Conservation (phyloP, 2,329 filamentous ascomycete genomes). For the Aspergillus pseudoterreus region DNA sequence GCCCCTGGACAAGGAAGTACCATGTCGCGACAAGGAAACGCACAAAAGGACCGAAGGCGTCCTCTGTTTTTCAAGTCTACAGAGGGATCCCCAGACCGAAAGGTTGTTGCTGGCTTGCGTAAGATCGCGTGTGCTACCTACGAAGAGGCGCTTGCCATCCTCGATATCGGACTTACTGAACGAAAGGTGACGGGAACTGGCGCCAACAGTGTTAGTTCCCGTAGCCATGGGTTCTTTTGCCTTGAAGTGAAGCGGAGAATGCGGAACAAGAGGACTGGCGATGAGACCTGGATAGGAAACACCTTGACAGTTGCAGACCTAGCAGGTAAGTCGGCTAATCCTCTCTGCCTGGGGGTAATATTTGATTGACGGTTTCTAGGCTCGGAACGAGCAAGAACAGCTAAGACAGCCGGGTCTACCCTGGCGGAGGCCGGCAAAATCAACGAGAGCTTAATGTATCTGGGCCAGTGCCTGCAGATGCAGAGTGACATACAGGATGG, state of each 20-base stretch:
- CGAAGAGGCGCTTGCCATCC: constrained; percentile 79
- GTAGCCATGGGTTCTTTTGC: constrained; percentile 95
- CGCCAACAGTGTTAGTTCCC: constrained; percentile 86
- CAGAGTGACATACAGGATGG: constrained; percentile 75
- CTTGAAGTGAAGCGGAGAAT: constrained; percentile 85
- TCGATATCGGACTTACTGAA: constrained; percentile 86
- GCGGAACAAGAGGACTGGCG: constrained; percentile 46
- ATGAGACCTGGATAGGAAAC: constrained; percentile 68
- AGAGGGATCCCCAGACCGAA: constrained; percentile 82
- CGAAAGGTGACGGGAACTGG: constrained; percentile 84
- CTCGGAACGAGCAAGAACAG: constrained; percentile 86
- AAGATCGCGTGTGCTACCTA: constrained; percentile 84
- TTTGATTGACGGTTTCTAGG: constrained; percentile 33
- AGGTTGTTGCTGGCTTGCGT: constrained; percentile 84
- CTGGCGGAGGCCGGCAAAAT: constrained; percentile 96
- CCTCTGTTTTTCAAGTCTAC: constrained; percentile 89
- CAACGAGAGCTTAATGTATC: constrained; percentile 96
- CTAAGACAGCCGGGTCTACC: constrained; percentile 89
- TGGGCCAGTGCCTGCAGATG: constrained; percentile 94
- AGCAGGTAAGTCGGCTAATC: constrained; percentile 55
- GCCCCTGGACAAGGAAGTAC: constrained; percentile 39
- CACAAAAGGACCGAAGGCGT: constrained; percentile 68
- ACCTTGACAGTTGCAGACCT: constrained; percentile 86
- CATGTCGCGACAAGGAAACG: constrained; percentile 42
- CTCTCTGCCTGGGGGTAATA: constrained; percentile 12